Conservation (phyloP, 345 rosid species). For the Lenwebbia sp. region DNA sequence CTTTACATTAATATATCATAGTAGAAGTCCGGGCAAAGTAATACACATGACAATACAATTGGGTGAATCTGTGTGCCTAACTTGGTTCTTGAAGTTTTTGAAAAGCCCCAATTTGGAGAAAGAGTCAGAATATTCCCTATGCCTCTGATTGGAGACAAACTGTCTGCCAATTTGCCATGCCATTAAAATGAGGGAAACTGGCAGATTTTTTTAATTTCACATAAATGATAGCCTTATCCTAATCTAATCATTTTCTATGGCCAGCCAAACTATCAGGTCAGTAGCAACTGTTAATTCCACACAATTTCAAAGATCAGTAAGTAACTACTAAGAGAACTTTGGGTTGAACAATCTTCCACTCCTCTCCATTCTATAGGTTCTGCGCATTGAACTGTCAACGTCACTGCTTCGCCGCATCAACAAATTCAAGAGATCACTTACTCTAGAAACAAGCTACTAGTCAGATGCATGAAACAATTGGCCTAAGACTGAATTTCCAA, state of each 20-base stretch:
- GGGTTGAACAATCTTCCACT: not conserved
- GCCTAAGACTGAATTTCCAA: not conserved
- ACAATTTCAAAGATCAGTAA: not conserved
- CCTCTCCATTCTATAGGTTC: not conserved
- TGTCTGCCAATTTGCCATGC: not conserved
- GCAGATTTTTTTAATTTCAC: not conserved
- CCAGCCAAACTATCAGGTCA: not conserved
- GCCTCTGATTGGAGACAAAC: conserved; percentile 2
- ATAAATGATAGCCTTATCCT: not conserved
- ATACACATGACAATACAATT: not conserved
- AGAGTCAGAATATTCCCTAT: not conserved
- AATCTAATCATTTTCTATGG: not conserved
- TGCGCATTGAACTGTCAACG: not conserved
- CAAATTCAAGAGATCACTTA: not conserved
- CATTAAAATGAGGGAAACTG: not conserved
- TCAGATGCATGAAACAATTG: not conserved
- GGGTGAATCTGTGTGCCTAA: not conserved
- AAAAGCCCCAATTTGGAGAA: not conserved
- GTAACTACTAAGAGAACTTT: not conserved
- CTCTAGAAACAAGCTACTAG: not conserved
- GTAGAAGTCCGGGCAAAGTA: not conserved
- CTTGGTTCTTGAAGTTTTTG: not conserved
- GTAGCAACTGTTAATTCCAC: not conserved
- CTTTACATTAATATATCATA: not conserved
- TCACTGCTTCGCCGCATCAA: not conserved